Evolutionary conservation across 2,329 filamentous ascomycete genomes (phyloP).

Genomic region (Botrytis medusae): DNA sequence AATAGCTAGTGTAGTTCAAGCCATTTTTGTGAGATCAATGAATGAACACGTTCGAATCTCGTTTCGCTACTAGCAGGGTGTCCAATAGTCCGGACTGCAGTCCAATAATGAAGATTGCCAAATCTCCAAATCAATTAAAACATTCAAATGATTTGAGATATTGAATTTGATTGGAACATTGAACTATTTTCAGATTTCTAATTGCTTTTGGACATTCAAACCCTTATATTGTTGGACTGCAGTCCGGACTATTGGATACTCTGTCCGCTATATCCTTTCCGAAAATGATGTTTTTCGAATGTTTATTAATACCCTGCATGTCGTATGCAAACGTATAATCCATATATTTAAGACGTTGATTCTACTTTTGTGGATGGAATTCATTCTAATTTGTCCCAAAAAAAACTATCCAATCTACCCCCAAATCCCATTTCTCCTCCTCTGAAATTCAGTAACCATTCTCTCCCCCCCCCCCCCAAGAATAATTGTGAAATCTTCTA

Average conservation of each 20-base stretch:
- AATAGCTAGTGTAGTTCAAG: not conserved
- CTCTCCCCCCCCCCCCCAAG: no score
- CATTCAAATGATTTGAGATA: no score
- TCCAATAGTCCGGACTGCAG: no score
- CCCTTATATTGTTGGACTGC: no score
- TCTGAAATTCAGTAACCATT: not conserved
- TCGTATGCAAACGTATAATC: not conserved
- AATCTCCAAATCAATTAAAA: no score
- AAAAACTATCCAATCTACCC: not conserved
- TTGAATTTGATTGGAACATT: no score
- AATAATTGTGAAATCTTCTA: not conserved
- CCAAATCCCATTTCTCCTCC: not conserved
- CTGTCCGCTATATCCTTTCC: rapidly evolving
- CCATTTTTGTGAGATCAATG: no score
- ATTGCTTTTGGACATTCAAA: no score
- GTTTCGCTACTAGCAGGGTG: not conserved
- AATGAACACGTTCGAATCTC: not conserved
- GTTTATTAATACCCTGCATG: not conserved
- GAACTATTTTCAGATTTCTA: no score
- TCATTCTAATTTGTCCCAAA: not conserved
- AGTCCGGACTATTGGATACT: no score
- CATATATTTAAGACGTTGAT: not conserved
- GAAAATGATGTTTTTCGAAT: not conserved
- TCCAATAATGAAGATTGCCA: no score
- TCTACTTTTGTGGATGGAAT: not conserved